These are phyloP conservation scores for Planoprotostelium fungivorum DNA, from an alignment of 78 protist genomes.

Conservation along the genomic window DNA sequence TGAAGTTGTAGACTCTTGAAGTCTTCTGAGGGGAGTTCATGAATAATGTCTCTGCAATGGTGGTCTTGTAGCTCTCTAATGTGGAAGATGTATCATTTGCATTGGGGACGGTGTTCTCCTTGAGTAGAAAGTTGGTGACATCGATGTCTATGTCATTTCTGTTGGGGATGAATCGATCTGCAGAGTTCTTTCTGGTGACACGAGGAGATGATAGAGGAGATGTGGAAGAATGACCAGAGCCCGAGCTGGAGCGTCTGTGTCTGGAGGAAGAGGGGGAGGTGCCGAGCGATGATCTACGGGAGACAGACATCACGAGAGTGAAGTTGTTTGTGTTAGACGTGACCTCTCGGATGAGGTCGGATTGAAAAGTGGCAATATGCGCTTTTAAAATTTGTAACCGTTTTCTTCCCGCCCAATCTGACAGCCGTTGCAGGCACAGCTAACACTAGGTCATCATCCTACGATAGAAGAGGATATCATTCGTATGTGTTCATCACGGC, in stretches of 20 bases:
- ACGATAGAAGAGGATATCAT: too few relatives aligned
- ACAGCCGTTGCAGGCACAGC: too few relatives aligned
- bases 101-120: constrained; percentile 32
- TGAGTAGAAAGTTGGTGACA: constrained; percentile 34
- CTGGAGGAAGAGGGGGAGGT: background rate
- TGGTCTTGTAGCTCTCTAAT: constrained; percentile 20
- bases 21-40: constrained; percentile 1
- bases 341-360: too few relatives aligned
- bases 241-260: background rate
- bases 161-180: constrained; percentile 49
- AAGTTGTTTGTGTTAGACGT: too few relatives aligned
- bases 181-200: background rate
- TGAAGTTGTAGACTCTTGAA: constrained; percentile 79
- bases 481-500: too few relatives aligned
- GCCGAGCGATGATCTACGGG: background rate
- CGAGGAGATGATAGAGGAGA: background rate
- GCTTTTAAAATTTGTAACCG: too few relatives aligned
- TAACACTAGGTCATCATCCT: too few relatives aligned
- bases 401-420: too few relatives aligned
- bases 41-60: constrained; percentile 31
- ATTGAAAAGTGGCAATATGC: too few relatives aligned
- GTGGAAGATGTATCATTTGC: background rate
- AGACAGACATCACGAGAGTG: background rate
- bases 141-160: constrained; percentile 33
- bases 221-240: background rate